These are phyloP conservation scores for Polychaeton citri DNA, from an alignment of 2,329 filamentous ascomycete genomes.

Conservation along the genomic window DNA sequence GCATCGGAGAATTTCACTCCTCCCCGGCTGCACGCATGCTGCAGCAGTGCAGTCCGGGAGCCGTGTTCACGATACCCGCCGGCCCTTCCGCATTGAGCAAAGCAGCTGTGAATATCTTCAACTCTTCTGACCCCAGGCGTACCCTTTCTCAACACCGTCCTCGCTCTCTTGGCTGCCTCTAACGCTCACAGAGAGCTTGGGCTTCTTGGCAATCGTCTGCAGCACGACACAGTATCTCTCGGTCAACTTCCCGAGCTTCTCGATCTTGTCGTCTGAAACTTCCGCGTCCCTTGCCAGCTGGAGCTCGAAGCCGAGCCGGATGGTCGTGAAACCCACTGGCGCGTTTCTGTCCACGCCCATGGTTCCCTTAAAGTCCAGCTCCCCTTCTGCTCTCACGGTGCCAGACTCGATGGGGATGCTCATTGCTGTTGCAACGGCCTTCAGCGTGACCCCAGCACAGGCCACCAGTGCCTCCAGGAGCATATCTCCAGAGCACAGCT, in stretches of 20 bases:
- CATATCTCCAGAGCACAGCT: slow-evolving; percentile 38
- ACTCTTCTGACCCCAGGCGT: slow-evolving; percentile 11
- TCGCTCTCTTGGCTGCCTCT: slow-evolving; percentile 14
- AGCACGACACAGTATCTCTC: slow-evolving; percentile 37
- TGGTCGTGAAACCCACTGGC: slow-evolving; percentile 35
- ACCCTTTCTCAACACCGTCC: slow-evolving; percentile 16
- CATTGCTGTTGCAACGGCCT: slow-evolving; percentile 36
- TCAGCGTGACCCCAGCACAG: slow-evolving; percentile 38
- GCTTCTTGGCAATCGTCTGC: slow-evolving; percentile 27
- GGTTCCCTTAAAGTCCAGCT: slow-evolving; percentile 37
- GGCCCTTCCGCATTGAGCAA: no score
- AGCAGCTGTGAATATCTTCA: no score
- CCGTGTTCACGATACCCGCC: no score
- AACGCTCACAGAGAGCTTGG: slow-evolving; percentile 21
- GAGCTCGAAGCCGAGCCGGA: slow-evolving; percentile 31
- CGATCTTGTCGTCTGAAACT: slow-evolving; percentile 29
- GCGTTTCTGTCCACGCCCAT: slow-evolving; percentile 34
- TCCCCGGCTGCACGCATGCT: no score
- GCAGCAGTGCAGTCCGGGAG: no score
- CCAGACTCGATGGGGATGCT: slow-evolving; percentile 30
- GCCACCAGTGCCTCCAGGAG: slow-evolving; percentile 37
- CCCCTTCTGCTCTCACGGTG: slow-evolving; percentile 31
- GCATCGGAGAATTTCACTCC: no score
- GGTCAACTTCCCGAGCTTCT: slow-evolving; percentile 34
- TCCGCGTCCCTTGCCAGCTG: slow-evolving; percentile 23